phyloP scores from a whole-genome alignment of 202 grass and related monocot genomes.

The Digitaria exilis region DNA sequence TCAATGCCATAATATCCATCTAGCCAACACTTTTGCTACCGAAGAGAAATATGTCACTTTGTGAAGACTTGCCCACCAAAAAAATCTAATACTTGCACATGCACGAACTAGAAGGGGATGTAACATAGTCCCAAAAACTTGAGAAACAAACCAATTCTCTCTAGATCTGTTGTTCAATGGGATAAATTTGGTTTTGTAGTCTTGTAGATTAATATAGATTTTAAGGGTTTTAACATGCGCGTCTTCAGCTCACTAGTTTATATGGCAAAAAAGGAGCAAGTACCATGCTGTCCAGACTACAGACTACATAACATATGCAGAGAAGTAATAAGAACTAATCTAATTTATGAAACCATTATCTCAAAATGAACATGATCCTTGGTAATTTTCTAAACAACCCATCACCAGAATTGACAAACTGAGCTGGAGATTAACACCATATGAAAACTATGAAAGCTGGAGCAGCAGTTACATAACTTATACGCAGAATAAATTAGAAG shows the following conservation, averaged over 20 bases:
- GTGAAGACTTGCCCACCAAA: neutral
- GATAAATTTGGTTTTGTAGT: neutral
- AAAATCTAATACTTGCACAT: conserved; percentile 5
- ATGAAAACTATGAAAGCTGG: conserved; percentile 5
- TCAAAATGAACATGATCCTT: neutral
- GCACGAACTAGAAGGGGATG: neutral
- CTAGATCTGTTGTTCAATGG: neutral
- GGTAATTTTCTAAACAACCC: neutral
- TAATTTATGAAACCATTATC: neutral
- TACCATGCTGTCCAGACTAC: conserved; percentile 1
- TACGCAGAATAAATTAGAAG: neutral
- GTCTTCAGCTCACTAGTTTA: neutral
- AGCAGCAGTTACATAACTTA: neutral
- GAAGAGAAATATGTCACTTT: neutral
- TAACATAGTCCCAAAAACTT: neutral
- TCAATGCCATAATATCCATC: neutral
- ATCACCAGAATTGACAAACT: conserved; percentile 8
- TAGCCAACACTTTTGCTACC: neutral
- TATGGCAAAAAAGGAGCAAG: neutral
- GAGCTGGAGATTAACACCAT: neutral
- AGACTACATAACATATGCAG: no score
- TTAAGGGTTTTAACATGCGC: neutral
- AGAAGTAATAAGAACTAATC: neutral
- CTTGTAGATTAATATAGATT: neutral
- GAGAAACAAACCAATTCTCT: neutral